These are phyloP conservation scores for Brettanomyces naardenensis DNA, from an alignment of 805 yeast species.

Conservation along the genomic window DNA sequence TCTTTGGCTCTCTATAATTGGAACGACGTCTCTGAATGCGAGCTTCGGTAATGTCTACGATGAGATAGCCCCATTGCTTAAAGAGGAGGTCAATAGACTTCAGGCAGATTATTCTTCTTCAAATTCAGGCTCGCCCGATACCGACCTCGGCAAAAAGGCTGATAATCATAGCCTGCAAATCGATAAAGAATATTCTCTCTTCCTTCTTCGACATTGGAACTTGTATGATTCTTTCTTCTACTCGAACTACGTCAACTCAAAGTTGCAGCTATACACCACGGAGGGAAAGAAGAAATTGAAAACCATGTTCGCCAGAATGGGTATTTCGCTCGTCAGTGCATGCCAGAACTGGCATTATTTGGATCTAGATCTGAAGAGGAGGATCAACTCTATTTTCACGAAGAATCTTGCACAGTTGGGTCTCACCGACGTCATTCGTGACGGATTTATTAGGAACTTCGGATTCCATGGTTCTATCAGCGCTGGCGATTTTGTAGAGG, in stretches of 20 bases:
- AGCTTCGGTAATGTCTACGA: slow-evolving; percentile 71
- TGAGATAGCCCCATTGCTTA: slow-evolving; percentile 60
- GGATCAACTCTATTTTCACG: slow-evolving; percentile 58
- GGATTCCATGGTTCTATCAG: slow-evolving; percentile 84
- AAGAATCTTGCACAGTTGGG: slow-evolving; percentile 71
- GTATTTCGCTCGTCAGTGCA: slow-evolving; percentile 81
- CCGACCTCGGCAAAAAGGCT: slow-evolving; percentile 22
- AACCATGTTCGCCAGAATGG: slow-evolving; percentile 94
- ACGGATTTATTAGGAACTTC: slow-evolving; percentile 79
- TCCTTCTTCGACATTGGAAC: slow-evolving; percentile 87
- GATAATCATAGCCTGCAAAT: slow-evolving; percentile 39
- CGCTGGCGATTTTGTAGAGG: slow-evolving; percentile 90
- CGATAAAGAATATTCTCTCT: slow-evolving; percentile 80
- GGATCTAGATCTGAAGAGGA: slow-evolving; percentile 71
- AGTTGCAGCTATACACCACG: slow-evolving; percentile 82
- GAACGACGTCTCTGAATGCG: slow-evolving; percentile 73
- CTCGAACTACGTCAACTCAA: slow-evolving; percentile 86
- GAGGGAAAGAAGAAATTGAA: slow-evolving; percentile 82
- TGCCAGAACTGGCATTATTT: slow-evolving; percentile 89
- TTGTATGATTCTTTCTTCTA: slow-evolving; percentile 84
- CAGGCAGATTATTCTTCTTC: slow-evolving; percentile 17
- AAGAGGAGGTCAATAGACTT: slow-evolving; percentile 77
- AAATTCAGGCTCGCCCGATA: neutral
- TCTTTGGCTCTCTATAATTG: slow-evolving; percentile 85
- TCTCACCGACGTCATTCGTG: slow-evolving; percentile 71